phyloP scores from a whole-genome alignment of 148 eudicot species.

The Simmondsia chinensis region DNA sequence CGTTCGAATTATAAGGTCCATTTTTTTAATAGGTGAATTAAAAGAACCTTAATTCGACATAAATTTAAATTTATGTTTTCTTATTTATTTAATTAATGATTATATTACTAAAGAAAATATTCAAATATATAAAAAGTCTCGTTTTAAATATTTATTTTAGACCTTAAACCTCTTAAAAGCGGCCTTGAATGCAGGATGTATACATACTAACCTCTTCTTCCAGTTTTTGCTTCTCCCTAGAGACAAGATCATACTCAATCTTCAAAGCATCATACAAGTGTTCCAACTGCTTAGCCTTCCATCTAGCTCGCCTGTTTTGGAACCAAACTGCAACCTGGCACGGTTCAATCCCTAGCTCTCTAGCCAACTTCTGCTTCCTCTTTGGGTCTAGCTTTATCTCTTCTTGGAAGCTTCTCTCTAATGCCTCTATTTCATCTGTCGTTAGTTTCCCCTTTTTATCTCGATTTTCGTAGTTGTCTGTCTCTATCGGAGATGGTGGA shows the following conservation, averaged over 20 bases:
- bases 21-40: too few species aligned
- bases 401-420: conserved; percentile 13
- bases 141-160: too few species aligned
- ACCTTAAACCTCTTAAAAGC: too few species aligned
- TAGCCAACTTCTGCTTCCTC: conserved; percentile 10
- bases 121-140: too few species aligned
- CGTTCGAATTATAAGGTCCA: too few species aligned
- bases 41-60: too few species aligned
- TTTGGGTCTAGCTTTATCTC: conserved; percentile 17
- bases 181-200: too few species aligned
- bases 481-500: too few species aligned
- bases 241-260: conserved; percentile 8
- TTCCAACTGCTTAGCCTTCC: conserved; percentile 20
- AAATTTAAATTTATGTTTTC: too few species aligned
- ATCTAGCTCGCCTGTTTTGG: conserved; percentile 14
- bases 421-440: conserved; percentile 6
- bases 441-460: conserved; percentile 13
- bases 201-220: conserved; percentile 20
- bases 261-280: conserved; percentile 9
- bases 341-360: conserved; percentile 10
- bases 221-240: conserved; percentile 13
- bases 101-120: too few species aligned
- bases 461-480: too few species aligned
- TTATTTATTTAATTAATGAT: too few species aligned
- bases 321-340: conserved; percentile 18